Conservation (phyloP, 768 basidiomycete genomes). For the Brasilioporus rufonigricans region DNA sequence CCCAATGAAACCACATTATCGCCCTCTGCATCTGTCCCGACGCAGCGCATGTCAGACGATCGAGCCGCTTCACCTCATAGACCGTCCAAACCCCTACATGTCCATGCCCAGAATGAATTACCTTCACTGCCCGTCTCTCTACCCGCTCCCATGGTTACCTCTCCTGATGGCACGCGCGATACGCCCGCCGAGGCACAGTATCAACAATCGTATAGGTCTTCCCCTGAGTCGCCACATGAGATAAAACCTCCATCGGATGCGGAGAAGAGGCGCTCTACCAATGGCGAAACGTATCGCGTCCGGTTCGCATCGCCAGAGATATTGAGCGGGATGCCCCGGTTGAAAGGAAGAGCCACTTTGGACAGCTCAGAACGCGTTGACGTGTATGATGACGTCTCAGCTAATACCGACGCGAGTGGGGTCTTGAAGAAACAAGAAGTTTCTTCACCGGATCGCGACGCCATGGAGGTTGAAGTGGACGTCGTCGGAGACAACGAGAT, state of each 20-base stretch:
- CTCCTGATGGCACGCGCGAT: constrained; percentile 20
- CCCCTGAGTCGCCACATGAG: constrained; percentile 12
- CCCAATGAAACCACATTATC: constrained; percentile 4
- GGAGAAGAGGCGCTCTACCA: constrained; percentile 11
- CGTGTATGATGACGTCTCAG: not conserved
- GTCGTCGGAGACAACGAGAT: constrained; percentile 1
- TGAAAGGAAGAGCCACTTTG: constrained; percentile 3
- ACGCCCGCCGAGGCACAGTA: constrained; percentile 24
- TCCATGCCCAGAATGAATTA: constrained; percentile 24
- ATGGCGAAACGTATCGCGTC: constrained; percentile 23
- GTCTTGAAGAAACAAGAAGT: not conserved
- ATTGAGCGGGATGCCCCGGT: constrained; percentile 10
- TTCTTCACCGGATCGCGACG: constrained; percentile 4
- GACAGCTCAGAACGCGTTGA: constrained; percentile 1
- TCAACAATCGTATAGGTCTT: constrained; percentile 15
- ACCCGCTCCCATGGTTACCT: constrained; percentile 8
- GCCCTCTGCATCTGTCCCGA: not conserved
- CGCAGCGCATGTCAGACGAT: not conserved
- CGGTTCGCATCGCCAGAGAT: constrained; percentile 34
- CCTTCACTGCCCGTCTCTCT: constrained; percentile 2
- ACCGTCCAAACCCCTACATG: constrained; percentile 29
- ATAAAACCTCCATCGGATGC: not conserved
- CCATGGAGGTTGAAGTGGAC: constrained; percentile 23
- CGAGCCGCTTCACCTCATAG: constrained; percentile 6
- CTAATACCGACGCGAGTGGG: not conserved